A percentile compares a stretch with the other conserved stretches of the same genome.
Conservation (phyloP, 331 rosid genomes). For the Phaseolus coccineus region DNA sequence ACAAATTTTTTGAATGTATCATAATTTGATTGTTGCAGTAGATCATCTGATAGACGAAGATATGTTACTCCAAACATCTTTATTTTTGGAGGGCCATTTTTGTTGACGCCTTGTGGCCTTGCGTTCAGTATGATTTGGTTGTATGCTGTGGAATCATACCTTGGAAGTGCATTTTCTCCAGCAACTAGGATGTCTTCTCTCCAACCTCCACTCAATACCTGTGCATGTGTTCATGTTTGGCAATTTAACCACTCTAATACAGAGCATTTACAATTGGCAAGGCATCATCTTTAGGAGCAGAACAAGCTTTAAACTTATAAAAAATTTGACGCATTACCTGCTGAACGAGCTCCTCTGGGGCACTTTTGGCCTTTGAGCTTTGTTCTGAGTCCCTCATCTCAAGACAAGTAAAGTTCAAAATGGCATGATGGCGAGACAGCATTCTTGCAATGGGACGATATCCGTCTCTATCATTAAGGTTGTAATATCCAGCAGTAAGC, state of each 20-base stretch:
- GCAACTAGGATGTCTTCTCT: slow-evolving; percentile 82
- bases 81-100: slow-evolving; percentile 49
- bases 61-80: slow-evolving; percentile 82
- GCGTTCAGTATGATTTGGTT: slow-evolving; percentile 89
- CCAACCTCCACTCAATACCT: slow-evolving; percentile 91
- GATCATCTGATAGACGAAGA: slow-evolving; percentile 73
- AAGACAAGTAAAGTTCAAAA: slow-evolving; percentile 83
- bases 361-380: slow-evolving; percentile 65
- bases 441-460: slow-evolving; percentile 82
- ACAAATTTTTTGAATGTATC: slow-evolving; percentile 77
- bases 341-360: slow-evolving; percentile 84
- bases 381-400: slow-evolving; percentile 92
- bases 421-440: slow-evolving; percentile 71
- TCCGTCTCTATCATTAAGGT: slow-evolving; percentile 77
- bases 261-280: slow-evolving; percentile 6
- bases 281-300: background rate
- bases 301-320: background rate
- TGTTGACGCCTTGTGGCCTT: slow-evolving; percentile 78
- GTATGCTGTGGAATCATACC: slow-evolving; percentile 74
- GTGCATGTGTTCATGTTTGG: slow-evolving; percentile 31
- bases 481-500: slow-evolving; percentile 87
- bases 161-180: slow-evolving; percentile 94
- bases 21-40: slow-evolving; percentile 61
- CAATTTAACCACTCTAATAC: slow-evolving; percentile 14
- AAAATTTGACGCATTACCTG: slow-evolving; percentile 60